These are phyloP conservation scores for Fusarium oxysporum DNA, from an alignment of 2,329 filamentous ascomycete species.

Conservation along the genomic window DNA sequence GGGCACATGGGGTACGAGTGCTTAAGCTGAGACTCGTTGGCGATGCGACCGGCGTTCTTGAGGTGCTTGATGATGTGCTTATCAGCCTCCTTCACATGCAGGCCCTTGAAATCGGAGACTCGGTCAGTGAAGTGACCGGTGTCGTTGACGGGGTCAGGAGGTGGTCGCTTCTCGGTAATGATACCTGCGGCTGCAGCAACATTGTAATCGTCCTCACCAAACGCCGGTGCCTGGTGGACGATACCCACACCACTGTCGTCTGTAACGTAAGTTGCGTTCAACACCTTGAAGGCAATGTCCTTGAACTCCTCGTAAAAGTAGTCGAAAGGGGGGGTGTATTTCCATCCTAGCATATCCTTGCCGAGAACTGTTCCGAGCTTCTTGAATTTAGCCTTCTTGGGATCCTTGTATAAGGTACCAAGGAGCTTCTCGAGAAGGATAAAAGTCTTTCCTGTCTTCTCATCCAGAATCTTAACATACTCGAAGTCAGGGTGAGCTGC, in stretches of 20 bases:
- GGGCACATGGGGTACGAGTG: conserved; percentile 96
- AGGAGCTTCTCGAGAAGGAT: conserved; percentile 86
- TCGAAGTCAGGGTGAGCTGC: conserved; percentile 86
- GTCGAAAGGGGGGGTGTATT: conserved; percentile 87
- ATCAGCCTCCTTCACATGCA: conserved; percentile 92
- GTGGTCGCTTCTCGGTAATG: conserved; percentile 78
- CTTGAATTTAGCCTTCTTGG: conserved; percentile 94
- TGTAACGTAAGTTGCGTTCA: conserved; percentile 88
- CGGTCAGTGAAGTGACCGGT: conserved; percentile 81
- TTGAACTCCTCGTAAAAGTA: conserved; percentile 93
- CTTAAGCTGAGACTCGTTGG: conserved; percentile 87
- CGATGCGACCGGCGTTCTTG: conserved; percentile 78
- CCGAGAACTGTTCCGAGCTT: conserved; percentile 83
- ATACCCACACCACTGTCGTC: conserved; percentile 92
- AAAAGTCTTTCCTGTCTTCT: conserved; percentile 84
- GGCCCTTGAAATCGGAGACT: conserved; percentile 83
- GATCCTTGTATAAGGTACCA: conserved; percentile 89
- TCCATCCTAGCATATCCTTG: conserved; percentile 87
- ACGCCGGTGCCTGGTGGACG: conserved; percentile 92
- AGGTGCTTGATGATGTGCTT: conserved; percentile 93
- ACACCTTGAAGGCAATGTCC: conserved; percentile 82
- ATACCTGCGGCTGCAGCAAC: conserved; percentile 81
- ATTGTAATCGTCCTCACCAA: conserved; percentile 96
- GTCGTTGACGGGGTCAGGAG: conserved; percentile 93
- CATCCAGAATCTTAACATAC: conserved; percentile 87